Evolutionary conservation across 2,329 filamentous ascomycete genomes (phyloP), one percentile per base, ranked within the genome.

Genomic region (Calonectria pseudoturangicola): DNA sequence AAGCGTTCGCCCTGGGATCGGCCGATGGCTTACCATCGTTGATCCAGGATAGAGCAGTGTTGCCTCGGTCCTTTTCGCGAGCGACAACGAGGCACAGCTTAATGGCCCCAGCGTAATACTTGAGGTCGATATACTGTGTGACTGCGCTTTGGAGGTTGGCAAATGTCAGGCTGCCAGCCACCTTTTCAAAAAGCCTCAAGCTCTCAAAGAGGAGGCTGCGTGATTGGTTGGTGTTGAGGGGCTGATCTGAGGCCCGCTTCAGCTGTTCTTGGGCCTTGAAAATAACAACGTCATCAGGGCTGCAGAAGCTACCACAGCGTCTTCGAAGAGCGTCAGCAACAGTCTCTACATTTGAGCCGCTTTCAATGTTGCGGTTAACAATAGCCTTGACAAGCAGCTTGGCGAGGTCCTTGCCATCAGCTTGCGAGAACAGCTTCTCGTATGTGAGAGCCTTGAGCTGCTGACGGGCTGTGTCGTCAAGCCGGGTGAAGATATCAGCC

Each of bases 231-330:
- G 92, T 92, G 80, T 95, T 95, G 5, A 89, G 87, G 12, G 92
- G 91, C 60, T 94, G 91, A 82, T 98, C 96, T 2, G 93, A 92
- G 1, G 96, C 96, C 77, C 95, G 91, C 87, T 98, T 97, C 66
- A 98, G 87, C 79, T 96, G 94, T 84, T 99, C 97, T 82, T 98
- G 96, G 0, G 97, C 97, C 85, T 98, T 98, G 92, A 99, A 99
- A 77, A 98, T 96, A 75, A 98, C 92, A 2, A 98, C 97, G 85
- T 99, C 97, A 76, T 99, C 96, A 0, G 96, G 93, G 80, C 96
- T 98, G 84, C 97, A 99, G 89, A 99, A 99, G 84, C 94, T 98
- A 74, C 97, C 97, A 79, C 97, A 99, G 79, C 96, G 92, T 78
- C 97, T 90, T 58, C 97, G 91, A 63, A 99, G 87, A n/a, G 96